These are phyloP conservation scores for Tolypocladium cylindrosporum DNA, from an alignment of 2,329 filamentous ascomycete genomes.

Conservation along the genomic window DNA sequence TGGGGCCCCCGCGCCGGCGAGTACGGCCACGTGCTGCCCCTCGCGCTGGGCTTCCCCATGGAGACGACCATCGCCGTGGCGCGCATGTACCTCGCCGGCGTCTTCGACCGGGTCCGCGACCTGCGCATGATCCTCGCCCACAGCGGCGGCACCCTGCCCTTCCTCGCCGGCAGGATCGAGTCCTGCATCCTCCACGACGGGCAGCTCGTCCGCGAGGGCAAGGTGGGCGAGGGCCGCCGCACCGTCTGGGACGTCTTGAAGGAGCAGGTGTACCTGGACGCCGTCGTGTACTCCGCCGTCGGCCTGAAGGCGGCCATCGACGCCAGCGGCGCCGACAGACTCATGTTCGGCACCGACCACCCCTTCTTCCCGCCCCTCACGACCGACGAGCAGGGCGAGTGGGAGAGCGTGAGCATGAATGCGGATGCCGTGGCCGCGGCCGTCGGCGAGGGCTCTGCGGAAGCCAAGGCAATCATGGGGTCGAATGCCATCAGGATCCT, in stretches of 20 bases:
- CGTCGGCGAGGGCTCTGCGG: slow-evolving; percentile 33
- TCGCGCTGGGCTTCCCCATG: slow-evolving; percentile 80
- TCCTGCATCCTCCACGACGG: slow-evolving; percentile 79
- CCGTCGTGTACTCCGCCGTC: slow-evolving; percentile 71
- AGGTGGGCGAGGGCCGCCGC: slow-evolving; percentile 35
- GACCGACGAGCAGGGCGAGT: slow-evolving; percentile 50
- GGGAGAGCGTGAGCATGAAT: slow-evolving; percentile 55
- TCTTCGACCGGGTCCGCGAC: slow-evolving; percentile 65
- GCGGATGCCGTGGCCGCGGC: slow-evolving; percentile 42
- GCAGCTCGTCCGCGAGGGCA: slow-evolving; percentile 57
- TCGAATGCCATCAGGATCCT: slow-evolving; percentile 48
- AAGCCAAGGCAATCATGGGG: slow-evolving; percentile 46
- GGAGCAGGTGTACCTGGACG: slow-evolving; percentile 79
- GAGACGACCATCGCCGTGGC: slow-evolving; percentile 88
- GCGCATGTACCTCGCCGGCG: slow-evolving; percentile 76
- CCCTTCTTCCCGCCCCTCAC: slow-evolving; percentile 74
- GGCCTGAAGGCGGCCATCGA: slow-evolving; percentile 62
- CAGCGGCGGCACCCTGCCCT: slow-evolving; percentile 79
- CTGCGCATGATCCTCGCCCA: slow-evolving; percentile 75
- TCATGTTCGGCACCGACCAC: slow-evolving; percentile 77
- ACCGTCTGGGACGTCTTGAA: slow-evolving; percentile 46
- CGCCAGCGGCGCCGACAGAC: slow-evolving; percentile 55
- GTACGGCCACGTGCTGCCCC: slow-evolving; percentile 79
- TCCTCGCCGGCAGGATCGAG: slow-evolving; percentile 79
- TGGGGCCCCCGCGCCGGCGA: slow-evolving; percentile 63